phyloP scores from a whole-genome alignment of 2,329 filamentous ascomycete genomes.

The Verticillium klebahnii region DNA sequence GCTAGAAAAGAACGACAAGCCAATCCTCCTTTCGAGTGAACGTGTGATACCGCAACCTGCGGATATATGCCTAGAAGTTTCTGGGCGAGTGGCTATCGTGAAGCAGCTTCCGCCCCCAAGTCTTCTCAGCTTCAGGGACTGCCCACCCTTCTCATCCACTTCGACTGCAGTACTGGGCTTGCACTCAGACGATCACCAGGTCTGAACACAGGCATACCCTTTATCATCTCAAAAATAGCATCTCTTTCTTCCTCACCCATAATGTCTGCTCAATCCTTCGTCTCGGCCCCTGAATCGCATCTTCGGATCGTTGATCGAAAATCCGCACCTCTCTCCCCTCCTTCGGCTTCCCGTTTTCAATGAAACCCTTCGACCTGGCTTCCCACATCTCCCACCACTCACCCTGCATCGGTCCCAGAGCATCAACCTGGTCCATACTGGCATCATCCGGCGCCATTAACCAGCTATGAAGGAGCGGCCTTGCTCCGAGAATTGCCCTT shows the following conservation, averaged over 20 bases:
- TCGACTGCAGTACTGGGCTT: slow-evolving; percentile 9
- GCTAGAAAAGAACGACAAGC: too few relatives aligned
- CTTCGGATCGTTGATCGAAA: slow-evolving; percentile 21
- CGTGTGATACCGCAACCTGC: too few relatives aligned
- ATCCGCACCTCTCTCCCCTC: slow-evolving; percentile 15
- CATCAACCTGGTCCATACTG: slow-evolving; percentile 24
- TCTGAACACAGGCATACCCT: slow-evolving; percentile 10
- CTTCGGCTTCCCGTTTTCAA: slow-evolving; percentile 4
- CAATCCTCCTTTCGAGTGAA: too few relatives aligned
- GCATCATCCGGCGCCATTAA: slow-evolving; percentile 21
- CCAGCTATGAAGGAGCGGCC: slow-evolving; percentile 19
- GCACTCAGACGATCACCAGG: slow-evolving; percentile 11
- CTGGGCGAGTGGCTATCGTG: background rate
- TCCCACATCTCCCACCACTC: slow-evolving; percentile 13
- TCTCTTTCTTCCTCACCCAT: slow-evolving; percentile 6
- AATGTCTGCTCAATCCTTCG: slow-evolving; percentile 2
- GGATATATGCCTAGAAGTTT: background rate
- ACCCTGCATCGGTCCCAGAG: slow-evolving; percentile 17
- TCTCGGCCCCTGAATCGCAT: slow-evolving; percentile 23
- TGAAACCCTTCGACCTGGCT: slow-evolving; percentile 6
- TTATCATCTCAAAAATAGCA: slow-evolving; percentile 10
- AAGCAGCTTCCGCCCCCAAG: slow-evolving; percentile 2
- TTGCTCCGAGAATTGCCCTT: slow-evolving; percentile 25
- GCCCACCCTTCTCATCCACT: slow-evolving; percentile 12
- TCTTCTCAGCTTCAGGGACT: slow-evolving; percentile 4